Percentiles rank a stretch among this genome's conserved stretches.
Conservation (phyloP, 352 stramenopile genomes). For the Pythium sp. region DNA sequence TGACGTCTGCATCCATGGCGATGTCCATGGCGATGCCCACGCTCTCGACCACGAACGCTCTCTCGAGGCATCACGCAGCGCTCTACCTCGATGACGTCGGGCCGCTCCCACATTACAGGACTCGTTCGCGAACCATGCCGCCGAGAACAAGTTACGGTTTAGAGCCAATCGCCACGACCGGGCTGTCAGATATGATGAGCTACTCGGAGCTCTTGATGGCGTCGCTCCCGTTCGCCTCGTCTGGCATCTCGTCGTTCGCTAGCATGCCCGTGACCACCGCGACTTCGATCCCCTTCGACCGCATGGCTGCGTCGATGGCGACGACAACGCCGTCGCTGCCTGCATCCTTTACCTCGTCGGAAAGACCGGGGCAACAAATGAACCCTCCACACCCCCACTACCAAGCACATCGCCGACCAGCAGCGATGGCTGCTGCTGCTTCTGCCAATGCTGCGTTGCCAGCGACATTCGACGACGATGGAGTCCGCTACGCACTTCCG, state of each 20-base stretch:
- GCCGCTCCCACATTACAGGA: neutral
- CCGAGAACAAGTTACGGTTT: constrained; percentile 1
- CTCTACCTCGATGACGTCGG: neutral
- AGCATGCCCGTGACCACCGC: neutral
- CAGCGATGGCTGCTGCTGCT: neutral
- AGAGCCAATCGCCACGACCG: neutral
- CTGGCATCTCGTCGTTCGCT: neutral
- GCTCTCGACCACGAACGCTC: neutral
- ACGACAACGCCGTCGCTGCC: constrained; percentile 2
- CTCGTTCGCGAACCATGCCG: constrained; percentile 1
- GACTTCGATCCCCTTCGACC: neutral
- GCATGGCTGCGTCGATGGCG: constrained; percentile 1
- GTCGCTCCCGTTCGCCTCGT: constrained; percentile 6
- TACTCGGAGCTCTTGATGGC: constrained; percentile 16
- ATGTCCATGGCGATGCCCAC: constrained; percentile 4
- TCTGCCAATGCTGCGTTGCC: neutral
- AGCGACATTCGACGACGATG: constrained; percentile 4
- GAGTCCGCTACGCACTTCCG: constrained; percentile 11
- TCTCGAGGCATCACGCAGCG: neutral
- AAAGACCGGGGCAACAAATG: neutral
- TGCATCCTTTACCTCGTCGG: constrained; percentile 12
- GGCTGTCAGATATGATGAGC: neutral
- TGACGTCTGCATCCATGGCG: neutral
- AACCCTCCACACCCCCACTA: neutral
- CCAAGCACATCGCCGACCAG: neutral